Conservation (phyloP, 1,284 basidiomycete genomes). For the Tilletiaria anomala region DNA sequence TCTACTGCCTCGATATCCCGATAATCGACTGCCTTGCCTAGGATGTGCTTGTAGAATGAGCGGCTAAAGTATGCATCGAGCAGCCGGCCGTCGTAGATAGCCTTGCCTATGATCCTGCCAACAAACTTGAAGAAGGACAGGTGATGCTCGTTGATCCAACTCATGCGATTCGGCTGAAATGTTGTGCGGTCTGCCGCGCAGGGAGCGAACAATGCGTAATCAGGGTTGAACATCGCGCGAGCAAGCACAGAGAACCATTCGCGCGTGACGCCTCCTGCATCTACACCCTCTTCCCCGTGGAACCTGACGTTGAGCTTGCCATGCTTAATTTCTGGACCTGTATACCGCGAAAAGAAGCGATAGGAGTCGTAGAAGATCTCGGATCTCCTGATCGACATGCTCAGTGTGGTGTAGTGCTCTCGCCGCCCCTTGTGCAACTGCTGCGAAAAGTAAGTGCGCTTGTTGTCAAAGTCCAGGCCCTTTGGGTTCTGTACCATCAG, state of each 20-base stretch:
- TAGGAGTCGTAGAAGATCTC: conserved; percentile 97
- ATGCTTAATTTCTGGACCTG: conserved; percentile 91
- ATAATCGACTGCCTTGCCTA: conserved; percentile 34
- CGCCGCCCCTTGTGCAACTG: conserved; percentile 70
- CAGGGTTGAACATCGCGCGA: conserved; percentile 98
- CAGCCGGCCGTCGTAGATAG: conserved; percentile 83
- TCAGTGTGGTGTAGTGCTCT: conserved; percentile 68
- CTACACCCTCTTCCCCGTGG: conserved; percentile 93
- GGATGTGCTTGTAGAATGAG: conserved; percentile 43
- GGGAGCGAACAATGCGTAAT: conserved; percentile 94
- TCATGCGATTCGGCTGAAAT: conserved; percentile 92
- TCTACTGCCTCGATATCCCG: conserved; percentile 35
- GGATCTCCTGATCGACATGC: conserved; percentile 79
- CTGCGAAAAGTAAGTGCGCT: conserved; percentile 94
- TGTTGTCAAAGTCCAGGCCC: conserved; percentile 98
- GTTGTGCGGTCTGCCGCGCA: conserved; percentile 70
- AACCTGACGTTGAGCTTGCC: conserved; percentile 95
- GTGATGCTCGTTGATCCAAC: conserved; percentile 70
- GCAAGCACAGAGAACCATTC: conserved; percentile 99
- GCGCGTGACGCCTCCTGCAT: conserved; percentile 91
- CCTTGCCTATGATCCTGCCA: conserved; percentile 85
- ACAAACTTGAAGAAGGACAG: conserved; percentile 97
- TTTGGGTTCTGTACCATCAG: conserved; percentile 88
- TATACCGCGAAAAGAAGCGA: conserved; percentile 73
- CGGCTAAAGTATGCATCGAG: conserved; percentile 87